Base-by-base conservation (phyloP, 805 yeast genomes). In the Myxozyma geophila region DNA sequence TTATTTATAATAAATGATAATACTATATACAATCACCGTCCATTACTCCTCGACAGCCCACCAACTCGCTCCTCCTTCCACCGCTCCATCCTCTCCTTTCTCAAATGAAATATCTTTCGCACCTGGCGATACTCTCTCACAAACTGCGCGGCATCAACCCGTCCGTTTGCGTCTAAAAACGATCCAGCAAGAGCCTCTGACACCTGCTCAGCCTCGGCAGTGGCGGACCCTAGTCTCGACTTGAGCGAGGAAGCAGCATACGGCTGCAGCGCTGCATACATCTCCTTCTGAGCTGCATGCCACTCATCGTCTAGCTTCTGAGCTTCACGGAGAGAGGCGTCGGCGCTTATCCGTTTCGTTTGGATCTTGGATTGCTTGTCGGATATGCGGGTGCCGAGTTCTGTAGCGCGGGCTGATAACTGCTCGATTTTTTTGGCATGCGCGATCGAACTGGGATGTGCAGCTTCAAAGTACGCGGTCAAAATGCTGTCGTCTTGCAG, bases 11-110 rank as follows among this genome's bases (percentile, higher is more conserved):
- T 43, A 43, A n/a, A 43, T 43, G 21, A n/a, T n/a, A 13, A n/a
- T n/a, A 13, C 19, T 19, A 43, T 8, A 43, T 43, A 12, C 17
- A n/a, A 8, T 43, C 47, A 43, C 17, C 47, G 21, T 4, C 50
- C 50, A 46, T 23, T 23, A 53, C 21, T 53, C 35, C 52, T 46
- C 33, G 54, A 55, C 6, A 44, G 47, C 4, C 78, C 79, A 1
- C 73, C 76, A 2, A 79, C 80, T 52, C 83, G 67, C 54, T 77
- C 82, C 64, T 80, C 82, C 57, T 73, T 72, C 78, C 86, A 77
- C 35, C 87, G 77, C 44, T 76, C 77, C 54, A 82, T 70, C 68
- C 83, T 79, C 69, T 83, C 86, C 55, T 77, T 77, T 44, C 80
- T 73, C 51, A 80, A 51, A 71, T 85, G 83, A 69, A 76, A 84